These are phyloP conservation scores for Fusarium solani-melongenae DNA, from an alignment of 2,329 filamentous ascomycete genomes.

Conservation along the genomic window DNA sequence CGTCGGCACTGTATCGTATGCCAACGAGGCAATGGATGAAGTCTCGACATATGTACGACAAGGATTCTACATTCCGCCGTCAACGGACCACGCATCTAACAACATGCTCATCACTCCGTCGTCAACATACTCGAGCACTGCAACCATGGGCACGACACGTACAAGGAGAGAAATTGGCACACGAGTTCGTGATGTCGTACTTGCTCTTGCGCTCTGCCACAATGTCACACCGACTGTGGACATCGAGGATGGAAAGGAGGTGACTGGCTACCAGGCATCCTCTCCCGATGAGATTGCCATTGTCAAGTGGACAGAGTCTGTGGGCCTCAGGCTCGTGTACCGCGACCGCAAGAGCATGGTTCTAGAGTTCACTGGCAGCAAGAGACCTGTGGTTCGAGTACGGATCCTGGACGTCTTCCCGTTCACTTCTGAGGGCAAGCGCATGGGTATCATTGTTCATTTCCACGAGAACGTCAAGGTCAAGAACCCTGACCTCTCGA, in stretches of 20 bases:
- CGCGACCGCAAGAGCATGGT: slow-evolving; percentile 89
- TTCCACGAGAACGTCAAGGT: slow-evolving; percentile 72
- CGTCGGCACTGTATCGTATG: slow-evolving; percentile 96
- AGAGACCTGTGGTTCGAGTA: slow-evolving; percentile 81
- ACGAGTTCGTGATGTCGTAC: slow-evolving; percentile 89
- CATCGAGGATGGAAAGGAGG: slow-evolving; percentile 78
- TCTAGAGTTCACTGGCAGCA: slow-evolving; percentile 80
- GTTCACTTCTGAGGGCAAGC: slow-evolving; percentile 96
- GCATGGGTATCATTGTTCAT: slow-evolving; percentile 96
- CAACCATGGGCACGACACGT: slow-evolving; percentile 75
- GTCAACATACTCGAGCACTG: slow-evolving; percentile 71
- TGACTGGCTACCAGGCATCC: slow-evolving; percentile 93
- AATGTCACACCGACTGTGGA: slow-evolving; percentile 91
- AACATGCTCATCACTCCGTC: slow-evolving; percentile 78
- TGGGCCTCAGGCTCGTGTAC: slow-evolving; percentile 85
- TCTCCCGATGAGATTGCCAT: slow-evolving; percentile 99
- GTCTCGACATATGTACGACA: slow-evolving; percentile 87
- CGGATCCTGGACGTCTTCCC: slow-evolving; percentile 95
- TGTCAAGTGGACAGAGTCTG: slow-evolving; percentile 92
- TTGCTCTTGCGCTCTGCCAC: slow-evolving; percentile 93
- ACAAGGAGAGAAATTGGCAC: slow-evolving; percentile 94
- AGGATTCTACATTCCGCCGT: slow-evolving; percentile 73
- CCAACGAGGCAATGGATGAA: slow-evolving; percentile 99
- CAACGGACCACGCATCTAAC: slow-evolving; percentile 57
- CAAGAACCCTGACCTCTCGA: slow-evolving; percentile 60